Evolutionary conservation across 2,329 filamentous ascomycete species (phyloP).

Genomic region (Lachnellula suecica): DNA sequence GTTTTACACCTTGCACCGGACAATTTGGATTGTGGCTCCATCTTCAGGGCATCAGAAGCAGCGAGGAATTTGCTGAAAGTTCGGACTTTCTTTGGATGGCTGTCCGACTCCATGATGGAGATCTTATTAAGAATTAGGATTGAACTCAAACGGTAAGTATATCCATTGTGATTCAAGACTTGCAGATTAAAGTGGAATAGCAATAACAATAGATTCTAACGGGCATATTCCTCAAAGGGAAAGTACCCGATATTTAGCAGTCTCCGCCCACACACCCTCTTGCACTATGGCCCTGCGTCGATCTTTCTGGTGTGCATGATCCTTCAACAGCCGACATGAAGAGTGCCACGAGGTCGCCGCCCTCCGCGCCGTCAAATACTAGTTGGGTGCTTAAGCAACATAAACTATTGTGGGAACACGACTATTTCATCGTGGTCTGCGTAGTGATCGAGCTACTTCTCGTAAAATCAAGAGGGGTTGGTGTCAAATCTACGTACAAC

Average conservation of each 20-base stretch:
- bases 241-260: constrained; percentile 1
- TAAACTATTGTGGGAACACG: no score
- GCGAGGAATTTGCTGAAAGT: constrained; percentile 2
- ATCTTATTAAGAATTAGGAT: not conserved
- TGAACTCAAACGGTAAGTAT: constrained; percentile 1
- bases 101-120: constrained; percentile 1
- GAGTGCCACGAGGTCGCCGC: not conserved
- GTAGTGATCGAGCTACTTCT: not conserved
- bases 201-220: constrained; percentile 1
- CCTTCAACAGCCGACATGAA: constrained; percentile 1
- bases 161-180: not conserved
- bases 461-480: not conserved
- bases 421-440: no score
- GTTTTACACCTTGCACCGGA: constrained; percentile 1
- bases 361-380: not conserved
- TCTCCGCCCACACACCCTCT: not conserved
- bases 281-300: constrained; percentile 8
- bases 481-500: not conserved
- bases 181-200: not conserved
- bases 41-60: constrained; percentile 1
- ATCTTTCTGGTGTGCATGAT: constrained; percentile 12
- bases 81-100: not conserved
- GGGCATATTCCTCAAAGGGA: not conserved
- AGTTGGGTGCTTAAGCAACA: no score
- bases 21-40: constrained; percentile 3